phyloP scores from a whole-genome alignment of 345 rosid species.

The Bruguiera parviflora region DNA sequence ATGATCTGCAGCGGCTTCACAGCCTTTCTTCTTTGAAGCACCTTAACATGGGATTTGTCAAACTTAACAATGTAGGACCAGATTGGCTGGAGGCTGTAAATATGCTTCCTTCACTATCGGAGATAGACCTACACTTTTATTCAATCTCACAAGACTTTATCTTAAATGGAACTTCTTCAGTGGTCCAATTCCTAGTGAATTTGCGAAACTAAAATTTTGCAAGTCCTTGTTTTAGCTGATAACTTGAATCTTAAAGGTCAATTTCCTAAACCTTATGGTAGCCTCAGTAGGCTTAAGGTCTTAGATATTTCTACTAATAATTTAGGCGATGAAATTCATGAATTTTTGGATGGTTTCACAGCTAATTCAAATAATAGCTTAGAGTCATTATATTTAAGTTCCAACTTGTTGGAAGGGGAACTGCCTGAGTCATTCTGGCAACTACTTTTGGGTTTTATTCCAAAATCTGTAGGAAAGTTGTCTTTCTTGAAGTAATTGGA shows the following conservation, averaged over 20 bases:
- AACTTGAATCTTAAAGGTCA: conserved; percentile 38
- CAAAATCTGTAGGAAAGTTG: conserved; percentile 12
- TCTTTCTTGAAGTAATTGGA: conserved; percentile 10
- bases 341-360: conserved; percentile 35
- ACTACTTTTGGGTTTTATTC: conserved; percentile 14
- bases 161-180: conserved; percentile 36
- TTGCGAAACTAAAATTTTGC: conserved; percentile 29
- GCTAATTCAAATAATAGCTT: conserved; percentile 27
- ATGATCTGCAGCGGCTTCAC: conserved; percentile 20
- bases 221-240: conserved; percentile 38
- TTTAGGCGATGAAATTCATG: conserved; percentile 37
- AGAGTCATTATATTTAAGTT: conserved; percentile 21
- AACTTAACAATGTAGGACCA: conserved; percentile 19
- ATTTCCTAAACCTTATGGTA: conserved; percentile 37
- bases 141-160: conserved; percentile 40
- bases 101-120: conserved; percentile 33
- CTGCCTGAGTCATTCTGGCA: conserved; percentile 12
- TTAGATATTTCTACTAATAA: conserved; percentile 53
- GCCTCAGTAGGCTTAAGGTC: conserved; percentile 27
- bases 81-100: conserved; percentile 28
- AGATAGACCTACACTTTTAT: conserved; percentile 28
- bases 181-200: conserved; percentile 39
- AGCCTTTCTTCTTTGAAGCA: conserved; percentile 24
- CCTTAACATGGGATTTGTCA: conserved; percentile 20
- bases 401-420: conserved; percentile 11